Evolutionary conservation across 148 eudicot species (phyloP), one percentile per base, ranked within the genome.

Genomic region (Vaccinium macrocarpon): DNA sequence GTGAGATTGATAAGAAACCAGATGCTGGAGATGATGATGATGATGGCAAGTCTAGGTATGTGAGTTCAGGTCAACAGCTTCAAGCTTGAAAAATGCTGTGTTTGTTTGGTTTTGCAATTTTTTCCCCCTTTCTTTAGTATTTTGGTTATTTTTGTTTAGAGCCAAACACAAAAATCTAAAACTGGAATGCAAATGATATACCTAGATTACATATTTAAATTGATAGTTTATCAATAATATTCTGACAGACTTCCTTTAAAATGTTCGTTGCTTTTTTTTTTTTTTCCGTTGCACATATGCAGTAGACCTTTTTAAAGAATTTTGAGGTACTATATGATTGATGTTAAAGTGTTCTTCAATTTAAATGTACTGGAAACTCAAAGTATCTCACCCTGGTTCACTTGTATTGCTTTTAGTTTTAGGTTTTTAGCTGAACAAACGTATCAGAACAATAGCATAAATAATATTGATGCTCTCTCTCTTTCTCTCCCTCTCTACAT

Each of bases 1-100:
- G 99, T 88, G 99, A 96, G 91, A 93, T 96, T 84, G 98, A 93
- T 90, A 94, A 94, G 92, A 94, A 91, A 70, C 96, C 92, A 59
- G 99, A 95, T 61, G 88, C 55, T 77, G 99, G 82, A 82, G 97
- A 91, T 82, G 98, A 93, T 82, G 85, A 93, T 82, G 85, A 61
- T 79, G 93, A 95, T 86, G 97, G 91, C 81, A 96, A 90, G 88
- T 84, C 94, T 35, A 92, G 92, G 99, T 96, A 87, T 83, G 77
- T 85, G 84, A 49, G 18, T 73, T 82, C 62, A 25, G 46, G 56
- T 75, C 78, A 52, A 10, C 23, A 35, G 29, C 71, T 76, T 62
- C 5, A 42, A 35, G n/a, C 38, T 75, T 55, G 75, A 82, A 64
- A 84, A 53, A 50, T 18, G 35, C 1, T 16, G 18, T 23, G 72